Conservation (phyloP, 2,329 filamentous ascomycete species). For the Exophiala sp. region DNA sequence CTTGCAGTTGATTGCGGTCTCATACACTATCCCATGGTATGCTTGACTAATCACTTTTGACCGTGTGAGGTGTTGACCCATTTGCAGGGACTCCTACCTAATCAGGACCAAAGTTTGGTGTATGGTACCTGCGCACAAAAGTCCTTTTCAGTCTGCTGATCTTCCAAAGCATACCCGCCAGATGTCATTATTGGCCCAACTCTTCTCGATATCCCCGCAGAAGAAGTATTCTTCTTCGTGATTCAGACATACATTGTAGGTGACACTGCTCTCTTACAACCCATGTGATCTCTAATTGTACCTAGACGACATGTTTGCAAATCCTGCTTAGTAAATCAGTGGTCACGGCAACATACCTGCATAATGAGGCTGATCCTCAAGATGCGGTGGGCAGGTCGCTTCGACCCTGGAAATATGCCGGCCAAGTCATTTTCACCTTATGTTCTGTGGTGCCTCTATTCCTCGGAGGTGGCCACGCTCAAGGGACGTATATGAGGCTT, state of each 20-base stretch:
- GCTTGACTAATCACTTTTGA: neutral
- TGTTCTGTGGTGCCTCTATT: constrained; percentile 29
- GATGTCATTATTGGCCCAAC: constrained; percentile 62
- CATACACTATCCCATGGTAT: constrained; percentile 66
- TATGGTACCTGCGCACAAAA: constrained; percentile 9
- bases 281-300: constrained; percentile 3
- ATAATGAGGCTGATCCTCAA: constrained; percentile 33
- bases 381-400: constrained; percentile 33
- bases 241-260: constrained; percentile 66
- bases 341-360: constrained; percentile 54
- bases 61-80: neutral
- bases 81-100: constrained; percentile 60
- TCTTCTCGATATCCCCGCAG: constrained; percentile 62
- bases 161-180: constrained; percentile 56
- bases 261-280: neutral
- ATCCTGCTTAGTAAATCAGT: constrained; percentile 63
- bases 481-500: constrained; percentile 64
- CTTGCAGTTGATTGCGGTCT: constrained; percentile 61
- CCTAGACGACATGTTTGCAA: constrained; percentile 61
- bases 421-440: constrained; percentile 49
- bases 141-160: constrained; percentile 9
- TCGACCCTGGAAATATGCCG: constrained; percentile 43
- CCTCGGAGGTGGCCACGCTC: constrained; percentile 45
- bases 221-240: constrained; percentile 74
- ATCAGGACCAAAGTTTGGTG: constrained; percentile 66